Conservation (phyloP, 2,329 filamentous ascomycete species). For the Cytospora mali region DNA sequence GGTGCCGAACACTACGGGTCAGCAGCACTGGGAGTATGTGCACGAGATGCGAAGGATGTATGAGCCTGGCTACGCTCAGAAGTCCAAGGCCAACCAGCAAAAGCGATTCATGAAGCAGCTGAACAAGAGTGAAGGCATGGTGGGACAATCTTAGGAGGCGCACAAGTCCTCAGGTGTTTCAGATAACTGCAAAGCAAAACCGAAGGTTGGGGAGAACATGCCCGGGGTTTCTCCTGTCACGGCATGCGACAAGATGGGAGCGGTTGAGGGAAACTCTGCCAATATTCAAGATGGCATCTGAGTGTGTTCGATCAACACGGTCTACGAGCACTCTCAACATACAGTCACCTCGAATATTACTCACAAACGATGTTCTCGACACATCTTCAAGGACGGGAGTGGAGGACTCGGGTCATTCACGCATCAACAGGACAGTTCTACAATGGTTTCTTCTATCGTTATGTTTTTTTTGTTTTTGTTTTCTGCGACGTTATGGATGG, state of each 20-base stretch:
- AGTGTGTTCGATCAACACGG: not conserved
- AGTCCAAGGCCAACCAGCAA: constrained; percentile 28
- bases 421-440: not conserved
- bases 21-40: constrained; percentile 28
- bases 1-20: constrained; percentile 27
- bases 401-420: not conserved
- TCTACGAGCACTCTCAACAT: not conserved
- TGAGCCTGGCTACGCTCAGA: constrained; percentile 27
- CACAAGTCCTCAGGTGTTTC: not conserved
- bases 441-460: constrained; percentile 1
- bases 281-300: not conserved
- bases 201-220: not conserved
- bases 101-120: constrained; percentile 27
- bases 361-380: not conserved
- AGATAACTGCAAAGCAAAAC: not conserved
- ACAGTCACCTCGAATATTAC: not conserved
- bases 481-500: constrained; percentile 1
- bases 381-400: not conserved
- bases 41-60: constrained; percentile 27
- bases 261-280: not conserved
- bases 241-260: not conserved
- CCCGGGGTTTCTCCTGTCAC: not conserved
- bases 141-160: constrained; percentile 16
- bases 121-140: constrained; percentile 3
- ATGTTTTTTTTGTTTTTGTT: constrained; percentile 6